A percentile compares a stretch with the other conserved stretches of the same genome.
These are phyloP conservation scores for Aureobasidium sp. DNA, from an alignment of 2,329 filamentous ascomycete species.

Conservation along the genomic window DNA sequence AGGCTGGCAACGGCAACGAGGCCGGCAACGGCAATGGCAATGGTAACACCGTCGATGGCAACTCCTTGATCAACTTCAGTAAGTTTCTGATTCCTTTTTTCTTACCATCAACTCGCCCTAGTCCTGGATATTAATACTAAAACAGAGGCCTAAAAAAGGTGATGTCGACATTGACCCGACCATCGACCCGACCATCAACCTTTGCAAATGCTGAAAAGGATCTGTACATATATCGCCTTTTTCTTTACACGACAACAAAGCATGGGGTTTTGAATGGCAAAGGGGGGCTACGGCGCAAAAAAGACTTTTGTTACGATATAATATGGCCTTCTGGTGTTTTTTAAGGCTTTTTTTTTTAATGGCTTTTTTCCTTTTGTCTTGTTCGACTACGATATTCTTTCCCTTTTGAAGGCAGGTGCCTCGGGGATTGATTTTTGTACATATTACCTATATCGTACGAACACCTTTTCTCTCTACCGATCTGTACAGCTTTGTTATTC, in stretches of 20 bases:
- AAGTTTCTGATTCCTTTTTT: neutral
- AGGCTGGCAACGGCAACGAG: neutral
- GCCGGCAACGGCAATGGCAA: neutral
- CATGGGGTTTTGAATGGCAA: neutral
- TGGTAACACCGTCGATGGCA: slow-evolving; percentile 5
- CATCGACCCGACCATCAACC: neutral
- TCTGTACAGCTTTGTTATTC: too few species aligned
- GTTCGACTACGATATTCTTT: neutral
- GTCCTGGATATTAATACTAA: slow-evolving; percentile 6
- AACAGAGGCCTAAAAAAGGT: slow-evolving; percentile 10
- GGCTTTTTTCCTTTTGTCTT: neutral
- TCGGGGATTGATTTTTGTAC: neutral
- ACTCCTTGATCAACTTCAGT: slow-evolving; percentile 9
- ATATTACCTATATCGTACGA: neutral
- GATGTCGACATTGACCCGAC: slow-evolving; percentile 7
- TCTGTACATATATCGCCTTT: too few species aligned
- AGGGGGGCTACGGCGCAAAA: neutral
- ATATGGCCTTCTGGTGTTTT: neutral
- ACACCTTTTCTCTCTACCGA: neutral
- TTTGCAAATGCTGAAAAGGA: too few species aligned
- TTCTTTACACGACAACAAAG: neutral
- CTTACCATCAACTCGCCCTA: too few species aligned
- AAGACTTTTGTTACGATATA: neutral
- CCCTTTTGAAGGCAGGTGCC: neutral
- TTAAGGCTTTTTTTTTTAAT: neutral